Base-by-base conservation (phyloP, 2,329 filamentous ascomycete species). In the Trichoderma cornu-damae region DNA sequence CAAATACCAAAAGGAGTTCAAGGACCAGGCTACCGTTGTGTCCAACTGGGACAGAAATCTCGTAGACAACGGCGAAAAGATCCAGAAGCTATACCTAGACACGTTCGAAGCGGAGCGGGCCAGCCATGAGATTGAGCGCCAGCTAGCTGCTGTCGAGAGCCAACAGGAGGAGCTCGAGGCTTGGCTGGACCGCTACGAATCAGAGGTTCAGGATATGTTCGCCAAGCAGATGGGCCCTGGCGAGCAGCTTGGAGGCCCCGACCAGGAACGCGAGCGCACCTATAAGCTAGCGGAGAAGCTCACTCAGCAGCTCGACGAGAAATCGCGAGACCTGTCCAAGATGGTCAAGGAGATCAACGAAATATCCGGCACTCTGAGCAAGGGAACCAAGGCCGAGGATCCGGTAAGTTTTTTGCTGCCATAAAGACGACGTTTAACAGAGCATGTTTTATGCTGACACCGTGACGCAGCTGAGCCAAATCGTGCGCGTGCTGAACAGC, bases 281-380 rank as follows among this genome's bases (percentile, higher is more conserved):
- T 96, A 97, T 77, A 95, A 96, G 79, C 78, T 95, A 52, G 94
- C 94, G 1, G 94, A 99, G 79, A 94, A 90, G 72, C 81, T 96
- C 62, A 90, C 90, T 9, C 90, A 96, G 69, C 85, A 90, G 63
- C 79, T 99, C 62, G 92, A 96, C 58, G 91, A 96, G 65, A 95
- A 97, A 84, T 91, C 90, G 68, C 89, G 90, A 69, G 91, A 96
- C 69, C 79, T 99, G 61, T 86, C 85, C 47, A 93, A 90, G 75
- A 97, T 99, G 91, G 96, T 99, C 65, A 92, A 96, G 69, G 94
- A 97, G 73, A 96, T 99, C 70, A 99, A 99, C 70, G 85, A 87
- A 64, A 93, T 95, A 61, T 94, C 90, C n/a, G 83, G 89, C 55
- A 90, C 86, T 22, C 77, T 99, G 63, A 93, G 85, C 79, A 96